Conservation (phyloP, 73 alveolate species). For the Paramecium primaurelia region DNA sequence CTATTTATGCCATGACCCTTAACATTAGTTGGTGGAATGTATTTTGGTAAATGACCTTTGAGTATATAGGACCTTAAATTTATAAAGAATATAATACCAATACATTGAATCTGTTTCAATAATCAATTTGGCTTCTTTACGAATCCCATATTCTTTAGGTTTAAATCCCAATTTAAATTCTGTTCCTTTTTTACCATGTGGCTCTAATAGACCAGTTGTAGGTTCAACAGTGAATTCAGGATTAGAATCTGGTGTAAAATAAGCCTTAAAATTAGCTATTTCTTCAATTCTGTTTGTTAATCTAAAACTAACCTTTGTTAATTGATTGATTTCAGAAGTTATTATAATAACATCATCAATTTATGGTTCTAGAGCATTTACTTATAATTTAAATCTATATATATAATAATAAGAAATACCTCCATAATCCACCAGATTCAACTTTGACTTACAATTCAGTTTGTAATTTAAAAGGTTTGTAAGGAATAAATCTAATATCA, state of each 20-base stretch:
- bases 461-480: constrained; percentile 88
- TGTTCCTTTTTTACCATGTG: constrained; percentile 63
- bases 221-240: constrained; percentile 59
- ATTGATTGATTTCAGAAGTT: constrained; percentile 9
- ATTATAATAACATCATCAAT: constrained; percentile 51
- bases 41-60: constrained; percentile 40
- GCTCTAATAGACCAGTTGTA: constrained; percentile 42
- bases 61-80: constrained; percentile 55
- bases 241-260: constrained; percentile 60
- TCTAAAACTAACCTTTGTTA: constrained; percentile 45
- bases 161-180: constrained; percentile 43
- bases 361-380: constrained; percentile 47
- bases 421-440: constrained; percentile 96
- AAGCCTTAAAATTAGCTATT: constrained; percentile 54
- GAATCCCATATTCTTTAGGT: constrained; percentile 57
- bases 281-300: constrained; percentile 45
- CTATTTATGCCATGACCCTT: neutral
- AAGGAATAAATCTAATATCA: constrained; percentile 76
- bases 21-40: neutral
- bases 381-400: constrained; percentile 35
- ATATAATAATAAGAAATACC: neutral
- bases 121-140: constrained; percentile 39
- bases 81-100: constrained; percentile 10
- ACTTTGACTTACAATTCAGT: constrained; percentile 88
- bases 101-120: constrained; percentile 60